phyloP scores from a whole-genome alignment of 306 rosid species.

The Abrus pulchellus region DNA sequence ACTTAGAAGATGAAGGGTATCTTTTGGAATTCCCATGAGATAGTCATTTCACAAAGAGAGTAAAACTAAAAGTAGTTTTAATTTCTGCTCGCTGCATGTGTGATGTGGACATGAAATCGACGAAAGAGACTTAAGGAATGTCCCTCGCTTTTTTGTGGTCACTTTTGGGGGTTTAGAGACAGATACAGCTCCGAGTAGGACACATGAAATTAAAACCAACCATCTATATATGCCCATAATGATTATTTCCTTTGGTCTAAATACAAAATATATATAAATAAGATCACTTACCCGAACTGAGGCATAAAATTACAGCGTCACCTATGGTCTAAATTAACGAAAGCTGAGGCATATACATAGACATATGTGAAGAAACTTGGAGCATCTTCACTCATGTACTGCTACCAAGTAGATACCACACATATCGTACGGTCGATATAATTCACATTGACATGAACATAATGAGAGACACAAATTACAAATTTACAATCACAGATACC shows the following conservation, averaged over 20 bases:
- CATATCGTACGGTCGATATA: background rate
- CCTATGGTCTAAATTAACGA: background rate
- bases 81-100: constrained; percentile 46
- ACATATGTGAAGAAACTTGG: background rate
- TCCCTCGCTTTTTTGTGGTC: constrained; percentile 42
- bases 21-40: constrained; percentile 49
- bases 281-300: too few relatives aligned
- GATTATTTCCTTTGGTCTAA: too few relatives aligned
- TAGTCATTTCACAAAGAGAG: constrained; percentile 32
- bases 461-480: background rate
- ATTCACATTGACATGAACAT: constrained; percentile 16
- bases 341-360: constrained; percentile 11
- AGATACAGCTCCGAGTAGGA: constrained; percentile 28
- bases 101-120: constrained; percentile 56
- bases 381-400: background rate
- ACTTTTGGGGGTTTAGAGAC: constrained; percentile 28
- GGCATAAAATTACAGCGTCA: background rate
- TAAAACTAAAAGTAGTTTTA: constrained; percentile 38
- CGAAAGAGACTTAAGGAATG: constrained; percentile 64
- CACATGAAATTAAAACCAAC: constrained; percentile 32
- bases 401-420: background rate
- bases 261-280: too few relatives aligned
- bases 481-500: background rate
- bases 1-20: constrained; percentile 34
- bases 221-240: background rate